Percentiles rank a stretch among this genome's conserved stretches.
These are phyloP conservation scores for Asclepias syriaca DNA, from an alignment of 257 asterid genomes.

Conservation along the genomic window DNA sequence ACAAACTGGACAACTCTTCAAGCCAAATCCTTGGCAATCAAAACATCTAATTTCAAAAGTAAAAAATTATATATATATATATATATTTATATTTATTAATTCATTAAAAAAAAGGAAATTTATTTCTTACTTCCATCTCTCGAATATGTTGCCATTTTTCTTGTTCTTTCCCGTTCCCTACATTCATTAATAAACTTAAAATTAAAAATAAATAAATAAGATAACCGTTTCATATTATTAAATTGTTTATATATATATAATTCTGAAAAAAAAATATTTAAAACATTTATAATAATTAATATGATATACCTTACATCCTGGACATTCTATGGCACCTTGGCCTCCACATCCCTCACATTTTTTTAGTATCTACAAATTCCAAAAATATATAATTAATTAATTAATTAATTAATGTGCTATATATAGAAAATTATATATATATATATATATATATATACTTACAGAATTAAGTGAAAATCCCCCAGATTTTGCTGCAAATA, in stretches of 20 bases:
- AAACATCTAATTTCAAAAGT: slow-evolving; percentile 45
- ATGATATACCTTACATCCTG: slow-evolving; percentile 67
- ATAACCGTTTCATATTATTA: too few relatives aligned
- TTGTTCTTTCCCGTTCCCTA: slow-evolving; percentile 92
- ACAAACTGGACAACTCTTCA: slow-evolving; percentile 73
- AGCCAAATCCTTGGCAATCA: slow-evolving; percentile 88
- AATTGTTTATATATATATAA: too few relatives aligned
- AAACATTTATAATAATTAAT: background rate
- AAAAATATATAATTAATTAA: too few relatives aligned
- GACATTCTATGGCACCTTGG: slow-evolving; percentile 79
- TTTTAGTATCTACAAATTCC: slow-evolving; percentile 36
- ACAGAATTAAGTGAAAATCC: slow-evolving; percentile 57
- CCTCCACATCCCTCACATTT: slow-evolving; percentile 67
- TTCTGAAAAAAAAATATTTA: too few relatives aligned
- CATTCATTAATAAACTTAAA: background rate
- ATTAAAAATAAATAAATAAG: too few relatives aligned
- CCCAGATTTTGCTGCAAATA: slow-evolving; percentile 58
- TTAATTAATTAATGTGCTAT: too few relatives aligned
- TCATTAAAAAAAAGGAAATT: background rate
- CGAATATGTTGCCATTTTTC: slow-evolving; percentile 86
- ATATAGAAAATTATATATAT: too few relatives aligned
- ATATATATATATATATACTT: background rate
- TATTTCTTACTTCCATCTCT: slow-evolving; percentile 71
- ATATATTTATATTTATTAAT: too few relatives aligned
- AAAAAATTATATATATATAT: background rate